Evolutionary conservation across 2,329 filamentous ascomycete species (phyloP).

Genomic region (Tolypocladium amazonense): DNA sequence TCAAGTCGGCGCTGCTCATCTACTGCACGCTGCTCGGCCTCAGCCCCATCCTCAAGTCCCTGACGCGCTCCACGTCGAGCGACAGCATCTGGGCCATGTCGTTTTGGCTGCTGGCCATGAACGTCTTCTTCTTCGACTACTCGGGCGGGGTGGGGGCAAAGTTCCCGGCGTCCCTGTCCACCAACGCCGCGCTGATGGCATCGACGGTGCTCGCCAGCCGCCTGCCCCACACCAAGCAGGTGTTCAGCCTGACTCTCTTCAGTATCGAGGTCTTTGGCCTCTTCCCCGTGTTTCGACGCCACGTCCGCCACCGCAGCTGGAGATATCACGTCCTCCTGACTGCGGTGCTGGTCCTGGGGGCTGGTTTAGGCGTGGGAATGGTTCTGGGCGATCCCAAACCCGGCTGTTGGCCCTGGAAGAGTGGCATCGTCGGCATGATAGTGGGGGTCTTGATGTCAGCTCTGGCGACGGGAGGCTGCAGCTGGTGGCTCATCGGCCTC

Average conservation of each 20-base stretch:
- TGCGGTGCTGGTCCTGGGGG: conserved; percentile 62
- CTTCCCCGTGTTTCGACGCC: conserved; percentile 93
- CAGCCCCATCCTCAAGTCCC: conserved; percentile 88
- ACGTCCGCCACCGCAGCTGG: conserved; percentile 74
- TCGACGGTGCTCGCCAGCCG: conserved; percentile 87
- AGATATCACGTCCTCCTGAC: conserved; percentile 71
- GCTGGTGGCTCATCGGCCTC: conserved; percentile 94
- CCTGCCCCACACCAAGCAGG: conserved; percentile 80
- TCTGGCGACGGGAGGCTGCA: conserved; percentile 81
- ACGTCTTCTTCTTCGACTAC: conserved; percentile 98
- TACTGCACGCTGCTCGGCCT: conserved; percentile 87
- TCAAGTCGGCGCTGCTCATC: conserved; percentile 87
- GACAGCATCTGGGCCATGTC: conserved; percentile 98
- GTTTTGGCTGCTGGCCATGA: conserved; percentile 85
- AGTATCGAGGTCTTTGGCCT: conserved; percentile 95
- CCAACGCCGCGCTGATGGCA: conserved; percentile 93
- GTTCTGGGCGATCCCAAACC: conserved; percentile 36
- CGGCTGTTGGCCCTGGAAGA: conserved; percentile 39
- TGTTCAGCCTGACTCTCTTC: conserved; percentile 91
- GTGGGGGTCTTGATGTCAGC: conserved; percentile 65
- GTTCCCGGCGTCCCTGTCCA: conserved; percentile 69
- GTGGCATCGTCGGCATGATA: conserved; percentile 58
- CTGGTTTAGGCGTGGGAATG: conserved; percentile 66
- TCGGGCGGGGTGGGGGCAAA: conserved; percentile 55
- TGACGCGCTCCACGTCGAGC: conserved; percentile 84